Evolutionary conservation across 768 basidiomycete species (phyloP), one percentile per base, ranked within the genome.

Genomic region (Collybia nuda): DNA sequence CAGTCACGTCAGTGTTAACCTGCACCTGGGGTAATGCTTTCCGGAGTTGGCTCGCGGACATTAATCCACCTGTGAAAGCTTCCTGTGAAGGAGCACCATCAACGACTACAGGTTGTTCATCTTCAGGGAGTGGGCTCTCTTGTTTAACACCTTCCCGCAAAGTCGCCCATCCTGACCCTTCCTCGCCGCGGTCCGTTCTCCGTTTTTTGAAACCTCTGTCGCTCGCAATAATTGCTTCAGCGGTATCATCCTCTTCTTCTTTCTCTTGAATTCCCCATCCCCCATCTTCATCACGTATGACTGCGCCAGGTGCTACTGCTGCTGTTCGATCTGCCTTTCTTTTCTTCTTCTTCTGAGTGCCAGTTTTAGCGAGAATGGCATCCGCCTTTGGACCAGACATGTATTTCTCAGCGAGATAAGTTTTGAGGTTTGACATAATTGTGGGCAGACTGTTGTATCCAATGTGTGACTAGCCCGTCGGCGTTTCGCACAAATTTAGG

Each of bases 311-410:
- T 23, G 59, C 51, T 8, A 62, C 35, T 23, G 66, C 49, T 17
- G 62, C 47, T 15, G 56, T 51, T 18, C 57, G 56, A 7, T 62
- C 64, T 11, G 67, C 76, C 67, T 87, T 89, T 46, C 84, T 79
- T 69, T 89, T 92, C 77, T 90, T 92, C 73, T 87, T 90, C 68
- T 86, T 87, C 64, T 77, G 78, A 0, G 73, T 70, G 2, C 70
- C 74, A 0, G 79, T 66, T 40, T 82, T 82, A 3, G 93, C 76
- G 6, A 98, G 77, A 55, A 98, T 98, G 5, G 93, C 94, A 58
- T 98, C 96, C 2, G 95, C 93, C 62, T 98, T 98, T 0, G 92
- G 84, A 1, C 96, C 96, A 5, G 93, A 86, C 94, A 98, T 96
- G 73, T 98, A 98, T 55, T 90, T 92, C 56, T 86, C 80, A 0